These are phyloP conservation scores for Blumeriella jaapii DNA, from an alignment of 2,329 filamentous ascomycete species.

Conservation along the genomic window DNA sequence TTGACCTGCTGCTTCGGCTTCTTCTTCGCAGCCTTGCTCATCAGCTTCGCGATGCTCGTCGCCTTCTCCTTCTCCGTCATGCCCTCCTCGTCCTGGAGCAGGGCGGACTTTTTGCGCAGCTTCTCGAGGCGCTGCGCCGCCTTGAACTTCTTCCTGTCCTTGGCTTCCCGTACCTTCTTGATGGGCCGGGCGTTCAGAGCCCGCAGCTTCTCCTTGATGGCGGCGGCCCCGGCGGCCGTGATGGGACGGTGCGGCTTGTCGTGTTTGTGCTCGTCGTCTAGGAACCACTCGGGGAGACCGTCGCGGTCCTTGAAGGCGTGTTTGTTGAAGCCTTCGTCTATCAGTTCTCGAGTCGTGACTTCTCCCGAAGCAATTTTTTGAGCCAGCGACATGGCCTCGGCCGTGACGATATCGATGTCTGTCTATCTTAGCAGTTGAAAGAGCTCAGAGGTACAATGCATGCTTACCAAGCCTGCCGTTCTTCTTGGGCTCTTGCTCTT, in stretches of 20 bases:
- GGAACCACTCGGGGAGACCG: constrained; percentile 92
- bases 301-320: constrained; percentile 83
- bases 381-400: constrained; percentile 95
- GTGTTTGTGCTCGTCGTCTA: constrained; percentile 82
- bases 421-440: constrained; percentile 19
- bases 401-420: constrained; percentile 98
- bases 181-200: constrained; percentile 92
- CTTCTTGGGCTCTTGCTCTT: constrained; percentile 49
- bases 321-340: constrained; percentile 92
- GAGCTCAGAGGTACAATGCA: neutral
- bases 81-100: constrained; percentile 78
- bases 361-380: constrained; percentile 83
- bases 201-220: constrained; percentile 89
- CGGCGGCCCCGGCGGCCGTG: constrained; percentile 74
- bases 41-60: constrained; percentile 66
- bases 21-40: constrained; percentile 73
- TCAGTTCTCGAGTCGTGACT: constrained; percentile 64
- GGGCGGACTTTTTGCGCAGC: constrained; percentile 90
- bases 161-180: constrained; percentile 97
- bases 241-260: constrained; percentile 82
- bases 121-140: constrained; percentile 85
- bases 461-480: constrained; percentile 50
- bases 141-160: constrained; percentile 95
- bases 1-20: constrained; percentile 75
- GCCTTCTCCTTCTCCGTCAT: constrained; percentile 97